Evolutionary conservation across 2,329 filamentous ascomycete species (phyloP).

Genomic region (Paraphoma chrysanthemicola): DNA sequence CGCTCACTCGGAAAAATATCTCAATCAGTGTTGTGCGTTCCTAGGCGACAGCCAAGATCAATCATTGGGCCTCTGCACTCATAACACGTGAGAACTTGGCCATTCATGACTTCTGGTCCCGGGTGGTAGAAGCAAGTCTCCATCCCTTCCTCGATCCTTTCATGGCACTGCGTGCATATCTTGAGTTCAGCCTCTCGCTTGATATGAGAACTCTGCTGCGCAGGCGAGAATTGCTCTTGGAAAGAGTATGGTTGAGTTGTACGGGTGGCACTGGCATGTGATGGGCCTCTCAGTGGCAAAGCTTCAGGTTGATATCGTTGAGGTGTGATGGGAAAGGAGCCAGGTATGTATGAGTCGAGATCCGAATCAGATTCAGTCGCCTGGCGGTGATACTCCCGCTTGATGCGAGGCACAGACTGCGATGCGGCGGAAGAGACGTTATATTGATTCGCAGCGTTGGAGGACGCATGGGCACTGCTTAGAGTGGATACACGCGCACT

Average conservation of each 20-base stretch:
- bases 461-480: not conserved
- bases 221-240: not conserved
- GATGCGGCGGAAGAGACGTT: not conserved
- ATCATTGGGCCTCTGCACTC: constrained; percentile 16
- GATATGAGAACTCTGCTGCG: not conserved
- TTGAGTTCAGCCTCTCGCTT: not conserved
- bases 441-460: not conserved
- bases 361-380: constrained; percentile 13
- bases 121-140: constrained; percentile 25
- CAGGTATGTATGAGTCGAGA: constrained; percentile 13
- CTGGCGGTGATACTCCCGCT: constrained; percentile 10
- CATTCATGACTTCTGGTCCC: constrained; percentile 7
- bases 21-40: not conserved
- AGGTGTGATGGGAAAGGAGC: constrained; percentile 5
- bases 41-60: constrained; percentile 4
- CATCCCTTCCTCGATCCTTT: constrained; percentile 8
- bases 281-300: not conserved
- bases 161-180: constrained; percentile 21
- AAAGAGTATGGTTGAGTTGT: not conserved
- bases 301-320: not conserved
- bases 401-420: constrained; percentile 11
- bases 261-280: not conserved
- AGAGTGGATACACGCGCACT: not conserved
- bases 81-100: constrained; percentile 4
- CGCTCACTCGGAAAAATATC: too few relatives aligned